phyloP scores from a whole-genome alignment of 768 basidiomycete genomes.

The Austroboletus festivus region DNA sequence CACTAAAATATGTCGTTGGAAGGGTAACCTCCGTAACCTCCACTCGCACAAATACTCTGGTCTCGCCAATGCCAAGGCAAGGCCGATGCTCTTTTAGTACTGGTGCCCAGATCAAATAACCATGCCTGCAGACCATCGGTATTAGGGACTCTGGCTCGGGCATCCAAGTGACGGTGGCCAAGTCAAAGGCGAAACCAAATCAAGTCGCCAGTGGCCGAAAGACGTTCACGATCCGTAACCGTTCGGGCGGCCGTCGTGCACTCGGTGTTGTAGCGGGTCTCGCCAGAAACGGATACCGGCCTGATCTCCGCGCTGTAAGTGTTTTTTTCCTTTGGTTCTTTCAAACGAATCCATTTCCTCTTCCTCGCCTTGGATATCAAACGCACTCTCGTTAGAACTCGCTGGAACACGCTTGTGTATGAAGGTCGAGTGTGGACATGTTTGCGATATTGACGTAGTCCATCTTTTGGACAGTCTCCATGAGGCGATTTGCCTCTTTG shows the following conservation, averaged over 20 bases:
- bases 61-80: constrained; percentile 78
- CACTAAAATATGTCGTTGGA: constrained; percentile 4
- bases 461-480: constrained; percentile 20
- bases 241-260: constrained; percentile 70
- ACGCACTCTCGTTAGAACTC: constrained; percentile 93
- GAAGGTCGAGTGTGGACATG: constrained; percentile 93
- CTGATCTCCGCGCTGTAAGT: constrained; percentile 77
- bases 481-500: constrained; percentile 27
- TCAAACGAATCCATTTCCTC: too few relatives aligned
- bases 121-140: constrained; percentile 56
- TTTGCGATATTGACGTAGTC: constrained; percentile 66
- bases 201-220: constrained; percentile 49
- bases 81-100: constrained; percentile 3
- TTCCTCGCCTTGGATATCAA: constrained; percentile 8
- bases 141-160: constrained; percentile 53
- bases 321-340: too few relatives aligned
- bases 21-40: constrained; percentile 86
- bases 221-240: constrained; percentile 55
- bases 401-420: constrained; percentile 65
- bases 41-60: constrained; percentile 95
- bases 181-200: constrained; percentile 53
- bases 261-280: constrained; percentile 57
- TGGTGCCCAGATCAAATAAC: background rate
- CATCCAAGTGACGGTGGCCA: constrained; percentile 62
- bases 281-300: constrained; percentile 70